Base-by-base conservation (phyloP, 2,329 filamentous ascomycete genomes). In the Microsporum ferrugineum region DNA sequence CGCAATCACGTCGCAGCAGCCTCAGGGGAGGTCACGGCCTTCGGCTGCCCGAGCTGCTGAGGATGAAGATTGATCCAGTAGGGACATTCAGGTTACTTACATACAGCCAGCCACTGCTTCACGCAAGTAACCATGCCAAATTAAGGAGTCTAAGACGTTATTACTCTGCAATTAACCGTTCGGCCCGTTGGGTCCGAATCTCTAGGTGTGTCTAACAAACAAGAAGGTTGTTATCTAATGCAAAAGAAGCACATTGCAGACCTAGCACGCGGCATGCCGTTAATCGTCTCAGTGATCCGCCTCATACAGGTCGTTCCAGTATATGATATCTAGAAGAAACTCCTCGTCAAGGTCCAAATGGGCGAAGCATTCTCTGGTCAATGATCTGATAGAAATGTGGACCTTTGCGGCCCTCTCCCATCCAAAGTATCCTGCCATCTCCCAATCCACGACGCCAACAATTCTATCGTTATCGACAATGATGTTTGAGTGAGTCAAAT, bases 401-500 rank as follows among this genome's bases (percentile, higher is more conserved):
- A 76, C 64, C 49, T 68, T 68, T 39, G 66, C 66, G 38, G 70
- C 71, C 59, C 71, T 68, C 39, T 69, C 65, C 41, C 69, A 67
- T 12, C 73, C 72, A 64, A 76, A 76, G 60, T 71, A 75, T 47
- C 74, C 74, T 47, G 73, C 70, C 60, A 72, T 68, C 61, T 70
- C 68, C 74, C 74, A 76, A 17, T 71, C 72, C 47, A 68, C 63
- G 27, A 76, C 66, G 17, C 73, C 74, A 49, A 76, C 71, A 31
- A 75, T 68, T 45, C 67, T 69, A 62, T 69, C 70, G 51, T 73
- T 65, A 17, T 73, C 69, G 33, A 76, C 70, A 39, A 76, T 69
- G 5, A 76, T 70, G 62, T 75, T 75, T 5, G 70, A 68, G n/a
- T 66, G 69, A n/a, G 66, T 61, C 66, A 76, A 64, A 57, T 74